These are phyloP conservation scores for Bifiguratus adelaidae DNA, from an alignment of 192 early-diverging fungal genomes.

Conservation along the genomic window DNA sequence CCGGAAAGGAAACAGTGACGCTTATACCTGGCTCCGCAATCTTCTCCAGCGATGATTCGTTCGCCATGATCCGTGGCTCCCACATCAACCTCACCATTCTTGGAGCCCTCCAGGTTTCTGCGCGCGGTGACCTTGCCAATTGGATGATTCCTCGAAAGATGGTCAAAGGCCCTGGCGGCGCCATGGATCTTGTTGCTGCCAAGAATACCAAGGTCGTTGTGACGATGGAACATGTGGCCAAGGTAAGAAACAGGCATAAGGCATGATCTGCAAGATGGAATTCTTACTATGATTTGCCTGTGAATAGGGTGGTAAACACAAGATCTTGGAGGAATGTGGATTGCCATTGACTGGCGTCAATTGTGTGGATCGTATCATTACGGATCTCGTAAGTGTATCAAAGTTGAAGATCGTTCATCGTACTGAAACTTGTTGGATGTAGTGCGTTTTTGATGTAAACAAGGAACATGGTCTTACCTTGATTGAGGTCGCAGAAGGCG, in stretches of 20 bases:
- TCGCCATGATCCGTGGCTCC: constrained; percentile 72
- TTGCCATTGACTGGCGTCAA: constrained; percentile 62
- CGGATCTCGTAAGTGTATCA: constrained; percentile 22
- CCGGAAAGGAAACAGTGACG: constrained; percentile 73
- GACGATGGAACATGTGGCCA: constrained; percentile 46
- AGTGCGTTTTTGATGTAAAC: constrained; percentile 57
- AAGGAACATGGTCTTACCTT: constrained; percentile 37
- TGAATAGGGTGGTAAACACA: constrained; percentile 49
- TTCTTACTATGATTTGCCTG: background rate
- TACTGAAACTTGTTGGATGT: background rate
- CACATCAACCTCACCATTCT: constrained; percentile 69
- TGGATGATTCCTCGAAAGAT: constrained; percentile 83
- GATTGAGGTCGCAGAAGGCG: constrained; percentile 52
- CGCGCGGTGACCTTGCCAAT: constrained; percentile 68
- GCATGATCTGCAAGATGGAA: too few relatives aligned
- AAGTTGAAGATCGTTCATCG: background rate
- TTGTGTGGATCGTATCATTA: constrained; percentile 57
- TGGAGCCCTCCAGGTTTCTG: constrained; percentile 70
- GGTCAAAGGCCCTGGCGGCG: constrained; percentile 63
- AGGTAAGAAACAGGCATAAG: constrained; percentile 1
- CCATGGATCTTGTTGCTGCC: constrained; percentile 71
- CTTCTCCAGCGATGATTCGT: constrained; percentile 67
- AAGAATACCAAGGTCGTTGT: constrained; percentile 62
- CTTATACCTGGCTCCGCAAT: constrained; percentile 53
- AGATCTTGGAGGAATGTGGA: constrained; percentile 61